phyloP scores from a whole-genome alignment of 495 filamentous ascomycete genomes.

The Peziza echinospora region DNA sequence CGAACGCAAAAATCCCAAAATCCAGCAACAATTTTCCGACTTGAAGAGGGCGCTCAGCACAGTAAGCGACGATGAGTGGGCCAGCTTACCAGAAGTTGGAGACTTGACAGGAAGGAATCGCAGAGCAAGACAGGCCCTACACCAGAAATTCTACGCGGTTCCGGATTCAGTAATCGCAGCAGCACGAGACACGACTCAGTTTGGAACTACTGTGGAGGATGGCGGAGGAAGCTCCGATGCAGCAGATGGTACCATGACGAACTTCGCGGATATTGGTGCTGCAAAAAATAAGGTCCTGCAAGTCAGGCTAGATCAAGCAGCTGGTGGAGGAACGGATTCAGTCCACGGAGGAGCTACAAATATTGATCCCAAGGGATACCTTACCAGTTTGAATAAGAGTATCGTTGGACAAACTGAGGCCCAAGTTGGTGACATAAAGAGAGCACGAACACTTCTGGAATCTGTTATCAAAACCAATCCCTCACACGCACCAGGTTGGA shows the following conservation, averaged over 20 bases:
- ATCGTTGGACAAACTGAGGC: slow-evolving; percentile 56
- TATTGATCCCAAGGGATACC: slow-evolving; percentile 86
- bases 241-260: slow-evolving; percentile 73
- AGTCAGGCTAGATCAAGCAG: slow-evolving; percentile 76
- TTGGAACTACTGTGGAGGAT: slow-evolving; percentile 74
- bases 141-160: slow-evolving; percentile 83
- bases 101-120: slow-evolving; percentile 89
- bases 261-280: slow-evolving; percentile 93
- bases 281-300: slow-evolving; percentile 84
- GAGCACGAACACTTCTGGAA: slow-evolving; percentile 77
- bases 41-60: slow-evolving; percentile 72
- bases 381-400: slow-evolving; percentile 66
- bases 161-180: slow-evolving; percentile 89
- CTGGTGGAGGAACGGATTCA: slow-evolving; percentile 43
- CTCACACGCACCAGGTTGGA: slow-evolving; percentile 88
- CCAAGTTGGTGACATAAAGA: slow-evolving; percentile 84
- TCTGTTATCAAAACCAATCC: slow-evolving; percentile 92
- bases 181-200: slow-evolving; percentile 54
- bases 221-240: slow-evolving; percentile 32
- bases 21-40: slow-evolving; percentile 94
- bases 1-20: slow-evolving; percentile 92
- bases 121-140: slow-evolving; percentile 56
- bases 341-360: slow-evolving; percentile 63
- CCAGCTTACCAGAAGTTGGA: slow-evolving; percentile 80
- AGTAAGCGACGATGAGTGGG: slow-evolving; percentile 92